Evolutionary conservation across 805 yeast genomes (phyloP).

Genomic region (Ogataea minuta): DNA sequence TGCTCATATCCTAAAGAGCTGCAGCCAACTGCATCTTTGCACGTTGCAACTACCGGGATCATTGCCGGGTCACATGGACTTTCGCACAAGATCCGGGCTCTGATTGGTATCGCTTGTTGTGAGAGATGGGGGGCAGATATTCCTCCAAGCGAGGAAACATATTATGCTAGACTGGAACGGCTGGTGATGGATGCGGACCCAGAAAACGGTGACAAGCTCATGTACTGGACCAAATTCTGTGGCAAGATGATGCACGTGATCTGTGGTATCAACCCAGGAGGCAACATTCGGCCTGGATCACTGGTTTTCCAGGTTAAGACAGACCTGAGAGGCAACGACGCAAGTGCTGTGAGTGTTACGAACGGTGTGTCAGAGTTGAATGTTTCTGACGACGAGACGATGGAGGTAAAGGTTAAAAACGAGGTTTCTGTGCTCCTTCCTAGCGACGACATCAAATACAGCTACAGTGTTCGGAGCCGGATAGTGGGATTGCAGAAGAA

Average conservation of each 20-base stretch:
- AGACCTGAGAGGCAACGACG: constrained; percentile 9
- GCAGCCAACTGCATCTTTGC: constrained; percentile 72
- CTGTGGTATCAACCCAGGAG: constrained; percentile 82
- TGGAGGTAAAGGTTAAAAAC: constrained; percentile 25
- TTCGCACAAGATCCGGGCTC: constrained; percentile 67
- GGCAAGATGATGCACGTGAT: constrained; percentile 75
- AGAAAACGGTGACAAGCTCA: constrained; percentile 41
- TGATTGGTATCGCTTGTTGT: constrained; percentile 70
- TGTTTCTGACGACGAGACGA: constrained; percentile 23
- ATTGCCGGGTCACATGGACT: constrained; percentile 75
- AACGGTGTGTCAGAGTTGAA: constrained; percentile 20
- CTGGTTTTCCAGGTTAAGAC: constrained; percentile 43
- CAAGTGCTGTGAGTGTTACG: constrained; percentile 7
- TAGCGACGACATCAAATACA: constrained; percentile 54
- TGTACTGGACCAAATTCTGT: constrained; percentile 73
- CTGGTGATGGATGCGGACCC: constrained; percentile 45
- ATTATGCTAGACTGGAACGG: constrained; percentile 46
- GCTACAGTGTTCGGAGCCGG: constrained; percentile 57
- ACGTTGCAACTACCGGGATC: constrained; percentile 70
- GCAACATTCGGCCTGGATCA: constrained; percentile 63
- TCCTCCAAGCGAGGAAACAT: constrained; percentile 51
- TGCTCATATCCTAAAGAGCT: constrained; percentile 74
- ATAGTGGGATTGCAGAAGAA: constrained; percentile 59
- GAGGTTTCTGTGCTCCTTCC: constrained; percentile 37
- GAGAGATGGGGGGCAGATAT: constrained; percentile 83